Evolutionary conservation across 225 moss, liverwort and hornwort species (phyloP).

Genomic region (Pseudoscleropodium purum): DNA sequence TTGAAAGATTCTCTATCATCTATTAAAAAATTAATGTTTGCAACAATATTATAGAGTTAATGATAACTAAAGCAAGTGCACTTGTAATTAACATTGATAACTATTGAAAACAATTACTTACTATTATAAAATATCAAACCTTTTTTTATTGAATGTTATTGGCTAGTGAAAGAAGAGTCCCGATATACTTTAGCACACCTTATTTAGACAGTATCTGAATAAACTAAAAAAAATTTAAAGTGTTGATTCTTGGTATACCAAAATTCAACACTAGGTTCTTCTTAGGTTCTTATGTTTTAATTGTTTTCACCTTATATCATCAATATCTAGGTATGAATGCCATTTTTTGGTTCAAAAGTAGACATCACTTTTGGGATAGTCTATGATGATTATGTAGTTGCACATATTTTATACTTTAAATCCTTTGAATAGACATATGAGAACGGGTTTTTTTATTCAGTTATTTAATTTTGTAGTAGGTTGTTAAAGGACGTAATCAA

Average conservation of each 20-base stretch:
- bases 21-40: accelerated
- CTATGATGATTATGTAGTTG: background rate
- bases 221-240: background rate
- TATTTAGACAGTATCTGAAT: too few relatives aligned
- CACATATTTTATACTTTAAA: too few relatives aligned
- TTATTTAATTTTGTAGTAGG: background rate
- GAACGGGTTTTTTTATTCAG: too few relatives aligned
- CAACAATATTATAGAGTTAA: accelerated
- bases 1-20: background rate
- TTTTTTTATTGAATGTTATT: background rate
- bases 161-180: background rate
- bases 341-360: accelerated
- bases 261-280: background rate
- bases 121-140: background rate
- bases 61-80: accelerated
- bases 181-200: accelerated
- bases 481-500: accelerated
- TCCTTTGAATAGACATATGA: background rate
- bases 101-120: background rate
- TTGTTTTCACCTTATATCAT: background rate
- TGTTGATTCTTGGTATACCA: background rate
- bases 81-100: accelerated
- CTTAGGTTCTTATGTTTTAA: accelerated
- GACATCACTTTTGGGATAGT: accelerated
- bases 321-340: background rate